These are phyloP conservation scores for Fraxinus excelsior DNA, from an alignment of 257 asterid species.

Conservation along the genomic window DNA sequence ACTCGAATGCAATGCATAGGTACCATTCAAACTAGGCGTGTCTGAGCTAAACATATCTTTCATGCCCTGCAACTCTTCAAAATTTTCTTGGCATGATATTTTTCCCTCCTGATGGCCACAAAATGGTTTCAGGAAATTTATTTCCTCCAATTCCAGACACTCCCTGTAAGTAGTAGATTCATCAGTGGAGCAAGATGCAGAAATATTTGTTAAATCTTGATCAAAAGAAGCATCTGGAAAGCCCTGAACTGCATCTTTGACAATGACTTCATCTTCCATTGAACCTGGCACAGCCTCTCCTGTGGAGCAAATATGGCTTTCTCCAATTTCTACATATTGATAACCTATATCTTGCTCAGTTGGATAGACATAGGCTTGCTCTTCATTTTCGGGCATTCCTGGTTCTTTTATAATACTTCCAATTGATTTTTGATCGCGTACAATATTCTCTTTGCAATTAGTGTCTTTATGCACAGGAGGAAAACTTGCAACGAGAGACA, in stretches of 20 bases:
- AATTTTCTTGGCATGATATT: not conserved
- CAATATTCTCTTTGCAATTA: conserved; percentile 9
- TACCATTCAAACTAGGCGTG: not conserved
- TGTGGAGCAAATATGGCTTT: not conserved
- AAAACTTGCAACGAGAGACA: conserved; percentile 49
- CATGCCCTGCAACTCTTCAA: not conserved
- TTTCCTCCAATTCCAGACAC: conserved; percentile 3
- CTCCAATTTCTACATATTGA: not conserved
- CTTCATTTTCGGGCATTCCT: not conserved
- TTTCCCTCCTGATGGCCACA: not conserved
- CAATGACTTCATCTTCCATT: not conserved
- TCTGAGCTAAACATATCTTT: not conserved
- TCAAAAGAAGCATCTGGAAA: not conserved
- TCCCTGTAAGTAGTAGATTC: not conserved
- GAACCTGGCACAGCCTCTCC: not conserved
- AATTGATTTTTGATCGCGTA: conserved; percentile 10
- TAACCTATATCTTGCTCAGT: not conserved
- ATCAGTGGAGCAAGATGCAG: not conserved
- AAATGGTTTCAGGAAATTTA: not conserved
- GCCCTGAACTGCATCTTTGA: not conserved
- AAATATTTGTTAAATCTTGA: not conserved
- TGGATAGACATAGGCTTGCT: not conserved
- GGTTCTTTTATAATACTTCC: not conserved
- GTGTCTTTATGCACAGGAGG: conserved; percentile 30
- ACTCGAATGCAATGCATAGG: not conserved